phyloP scores from a whole-genome alignment of 2,329 filamentous ascomycete genomes.

The Diaporthe batatas region DNA sequence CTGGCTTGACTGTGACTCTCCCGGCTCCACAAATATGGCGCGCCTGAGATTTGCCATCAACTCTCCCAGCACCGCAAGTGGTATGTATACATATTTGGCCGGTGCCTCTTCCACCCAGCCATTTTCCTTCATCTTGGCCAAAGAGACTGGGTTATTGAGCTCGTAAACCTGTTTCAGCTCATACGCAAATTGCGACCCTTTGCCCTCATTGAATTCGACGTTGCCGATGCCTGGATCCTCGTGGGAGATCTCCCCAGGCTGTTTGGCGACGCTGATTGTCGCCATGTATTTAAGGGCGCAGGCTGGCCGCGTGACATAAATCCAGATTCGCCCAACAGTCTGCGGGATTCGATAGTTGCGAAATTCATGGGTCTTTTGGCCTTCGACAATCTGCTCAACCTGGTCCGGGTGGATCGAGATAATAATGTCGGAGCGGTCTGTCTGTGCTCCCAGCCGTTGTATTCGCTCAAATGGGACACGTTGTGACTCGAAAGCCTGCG shows the following conservation, averaged over 20 bases:
- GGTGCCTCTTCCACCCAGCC: slow-evolving; percentile 67
- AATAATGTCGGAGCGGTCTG: slow-evolving; percentile 66
- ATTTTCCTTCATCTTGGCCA: slow-evolving; percentile 65
- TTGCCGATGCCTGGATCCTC: slow-evolving; percentile 62
- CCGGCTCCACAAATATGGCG: slow-evolving; percentile 59
- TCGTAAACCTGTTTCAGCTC: slow-evolving; percentile 71
- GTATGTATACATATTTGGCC: slow-evolving; percentile 66
- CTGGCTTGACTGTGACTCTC: slow-evolving; percentile 44
- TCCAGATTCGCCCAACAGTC: slow-evolving; percentile 72
- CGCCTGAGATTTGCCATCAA: slow-evolving; percentile 70
- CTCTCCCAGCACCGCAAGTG: slow-evolving; percentile 69
- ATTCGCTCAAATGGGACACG: slow-evolving; percentile 65
- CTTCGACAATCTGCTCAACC: slow-evolving; percentile 62
- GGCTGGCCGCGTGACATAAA: slow-evolving; percentile 64
- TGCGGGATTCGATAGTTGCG: slow-evolving; percentile 68
- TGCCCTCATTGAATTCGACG: slow-evolving; percentile 62
- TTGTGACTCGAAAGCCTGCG: slow-evolving; percentile 60
- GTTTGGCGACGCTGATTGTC: slow-evolving; percentile 60
- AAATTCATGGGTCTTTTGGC: slow-evolving; percentile 67
- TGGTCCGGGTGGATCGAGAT: slow-evolving; percentile 63
- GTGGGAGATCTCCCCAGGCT: slow-evolving; percentile 61
- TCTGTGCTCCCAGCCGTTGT: slow-evolving; percentile 61
- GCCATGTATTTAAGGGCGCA: slow-evolving; percentile 72
- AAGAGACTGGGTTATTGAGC: slow-evolving; percentile 70
- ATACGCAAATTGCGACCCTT: slow-evolving; percentile 61